Percentiles rank a stretch among this genome's conserved stretches.
These are phyloP conservation scores for Xanthoparmelia taractica DNA, from an alignment of 495 filamentous ascomycete species.

Conservation along the genomic window DNA sequence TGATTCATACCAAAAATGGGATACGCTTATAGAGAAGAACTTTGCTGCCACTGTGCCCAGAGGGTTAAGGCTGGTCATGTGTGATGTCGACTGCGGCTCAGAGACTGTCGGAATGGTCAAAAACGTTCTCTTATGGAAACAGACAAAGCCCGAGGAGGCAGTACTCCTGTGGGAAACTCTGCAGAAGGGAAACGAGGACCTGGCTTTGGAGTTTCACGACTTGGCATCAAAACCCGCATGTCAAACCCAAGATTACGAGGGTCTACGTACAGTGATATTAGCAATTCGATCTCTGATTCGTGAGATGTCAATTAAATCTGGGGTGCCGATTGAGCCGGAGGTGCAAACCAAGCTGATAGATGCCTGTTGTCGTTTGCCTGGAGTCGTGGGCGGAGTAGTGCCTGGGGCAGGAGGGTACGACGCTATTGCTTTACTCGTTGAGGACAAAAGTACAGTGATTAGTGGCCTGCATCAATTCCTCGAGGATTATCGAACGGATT, in stretches of 20 bases:
- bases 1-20: constrained; percentile 54
- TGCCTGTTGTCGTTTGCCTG: constrained; percentile 58
- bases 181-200: constrained; percentile 63
- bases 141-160: constrained; percentile 57
- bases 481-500: constrained; percentile 51
- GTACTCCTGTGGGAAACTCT: constrained; percentile 62
- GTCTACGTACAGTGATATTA: constrained; percentile 38
- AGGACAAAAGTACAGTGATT: constrained; percentile 63
- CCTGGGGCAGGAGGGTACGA: constrained; percentile 94
- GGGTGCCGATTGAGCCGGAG: constrained; percentile 84
- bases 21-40: constrained; percentile 60
- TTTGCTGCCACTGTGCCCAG: constrained; percentile 52
- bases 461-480: constrained; percentile 55
- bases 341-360: constrained; percentile 81
- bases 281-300: constrained; percentile 56
- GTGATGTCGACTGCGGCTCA: constrained; percentile 92
- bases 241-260: constrained; percentile 30
- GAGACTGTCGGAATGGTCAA: constrained; percentile 93
- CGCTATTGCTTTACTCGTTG: constrained; percentile 73
- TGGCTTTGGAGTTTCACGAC: constrained; percentile 54
- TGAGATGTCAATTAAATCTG: constrained; percentile 62
- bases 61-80: constrained; percentile 72
- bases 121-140: constrained; percentile 76
- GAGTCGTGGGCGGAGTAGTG: constrained; percentile 85
- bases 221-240: constrained; percentile 31